Evolutionary conservation across 345 rosid genomes (phyloP), one percentile per base, ranked within the genome.

Genomic region (Corchorus olitorius): DNA sequence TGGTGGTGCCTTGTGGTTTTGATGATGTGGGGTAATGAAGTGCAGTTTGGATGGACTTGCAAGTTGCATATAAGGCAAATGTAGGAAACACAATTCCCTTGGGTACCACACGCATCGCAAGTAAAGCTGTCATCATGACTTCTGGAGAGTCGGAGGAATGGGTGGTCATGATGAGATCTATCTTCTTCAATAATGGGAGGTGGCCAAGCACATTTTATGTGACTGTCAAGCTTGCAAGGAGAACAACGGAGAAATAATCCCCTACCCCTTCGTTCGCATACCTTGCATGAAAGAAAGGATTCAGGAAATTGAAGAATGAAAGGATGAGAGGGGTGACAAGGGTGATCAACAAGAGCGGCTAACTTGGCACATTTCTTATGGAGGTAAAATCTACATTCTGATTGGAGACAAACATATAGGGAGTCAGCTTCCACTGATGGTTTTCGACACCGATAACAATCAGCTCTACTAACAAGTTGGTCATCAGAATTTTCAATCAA

Each of bases 91-190:
- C 2, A 56, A 16, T 79, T 56, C 0, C 80, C 82, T 17, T 73
- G 2, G 0, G 0, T 19, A 5, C 59, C 78, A 46, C 85, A 82
- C 7, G 73, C 85, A 76, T 82, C 75, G 8, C 82, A 82, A 39
- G 43, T 39, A 53, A 67, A 67, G n/a, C n/a, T n/a, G n/a, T n/a
- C 13, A 55, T 2, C 14, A 0, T 1, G 19, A 5, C 6, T n/a
- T 13, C 55, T 67, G 2, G 10, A 73, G 62, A 3, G 9, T 2
- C 34, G 4, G 11, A 27, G 8, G 60, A 70, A 70, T 16, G 61
- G 4, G 5, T 70, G 74, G 2, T 34, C 17, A 22, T 67, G 59
- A 2, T 0, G 0, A 0, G 4, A 15, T 34, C 9, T 10, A 34
- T n/a, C n/a, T n/a, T 16, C 45, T 52, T 50, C 41, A 46, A 67